Evolutionary conservation across 1,284 basidiomycete genomes (phyloP).

Genomic region (Ustilago crameri): DNA sequence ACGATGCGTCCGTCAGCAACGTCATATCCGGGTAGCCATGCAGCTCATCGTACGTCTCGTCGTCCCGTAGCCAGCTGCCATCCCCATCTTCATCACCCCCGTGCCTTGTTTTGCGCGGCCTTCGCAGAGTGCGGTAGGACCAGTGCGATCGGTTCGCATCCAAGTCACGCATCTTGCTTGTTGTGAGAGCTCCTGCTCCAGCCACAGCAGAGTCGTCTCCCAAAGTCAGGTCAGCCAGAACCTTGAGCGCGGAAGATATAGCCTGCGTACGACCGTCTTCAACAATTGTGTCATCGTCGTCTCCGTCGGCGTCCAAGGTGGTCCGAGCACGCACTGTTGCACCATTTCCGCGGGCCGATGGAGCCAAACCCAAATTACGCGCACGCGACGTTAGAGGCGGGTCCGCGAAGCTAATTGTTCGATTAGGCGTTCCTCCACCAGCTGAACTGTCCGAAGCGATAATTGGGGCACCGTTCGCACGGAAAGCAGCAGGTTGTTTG

Average conservation of each 20-base stretch:
- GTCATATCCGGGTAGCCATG: constrained; percentile 52
- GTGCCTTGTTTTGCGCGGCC: constrained; percentile 31
- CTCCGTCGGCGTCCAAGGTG: not conserved
- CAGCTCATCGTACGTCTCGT: constrained; percentile 47
- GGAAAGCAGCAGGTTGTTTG: constrained; percentile 33
- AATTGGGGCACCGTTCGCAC: constrained; percentile 18
- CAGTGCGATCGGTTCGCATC: constrained; percentile 38
- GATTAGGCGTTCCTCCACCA: constrained; percentile 37
- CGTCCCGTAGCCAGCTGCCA: constrained; percentile 19
- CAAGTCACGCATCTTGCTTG: constrained; percentile 21
- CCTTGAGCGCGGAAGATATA: constrained; percentile 33
- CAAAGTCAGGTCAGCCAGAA: constrained; percentile 45
- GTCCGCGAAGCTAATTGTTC: constrained; percentile 50
- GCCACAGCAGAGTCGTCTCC: constrained; percentile 18
- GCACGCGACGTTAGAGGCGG: constrained; percentile 24
- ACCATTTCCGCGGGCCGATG: constrained; percentile 5
- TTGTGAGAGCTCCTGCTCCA: constrained; percentile 5
- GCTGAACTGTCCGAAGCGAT: constrained; percentile 19
- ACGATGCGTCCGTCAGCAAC: constrained; percentile 85
- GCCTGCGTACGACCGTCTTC: constrained; percentile 38
- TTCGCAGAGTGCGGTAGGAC: constrained; percentile 38
- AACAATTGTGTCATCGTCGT: constrained; percentile 5
- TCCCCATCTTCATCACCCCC: constrained; percentile 12
- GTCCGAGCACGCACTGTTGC: constrained; percentile 10
- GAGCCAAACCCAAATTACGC: constrained; percentile 34